Percentiles rank a stretch among this genome's conserved stretches.
Conservation (phyloP, 129 eudicot genomes). For the Artemisia argyi region DNA sequence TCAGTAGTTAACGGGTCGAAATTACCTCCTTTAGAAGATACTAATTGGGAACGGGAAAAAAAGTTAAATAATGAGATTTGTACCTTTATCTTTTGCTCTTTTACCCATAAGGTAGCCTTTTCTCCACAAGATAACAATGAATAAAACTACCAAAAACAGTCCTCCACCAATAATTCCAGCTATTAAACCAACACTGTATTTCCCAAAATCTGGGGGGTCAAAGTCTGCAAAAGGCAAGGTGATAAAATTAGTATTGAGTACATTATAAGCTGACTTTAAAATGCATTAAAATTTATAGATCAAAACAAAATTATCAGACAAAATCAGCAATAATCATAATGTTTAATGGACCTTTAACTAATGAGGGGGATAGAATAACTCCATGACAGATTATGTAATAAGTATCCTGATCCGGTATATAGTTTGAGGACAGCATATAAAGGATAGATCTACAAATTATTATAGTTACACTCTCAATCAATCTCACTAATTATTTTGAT, state of each 20-base stretch:
- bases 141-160: conserved; percentile 31
- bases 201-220: conserved; percentile 46
- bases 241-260: neutral
- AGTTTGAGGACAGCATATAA: neutral
- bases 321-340: conserved; percentile 17
- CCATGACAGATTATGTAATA: too few species aligned
- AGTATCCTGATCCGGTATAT: too few species aligned
- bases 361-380: too few species aligned
- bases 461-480: conserved; percentile 2
- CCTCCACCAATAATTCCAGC: conserved; percentile 53
- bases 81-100: conserved; percentile 62
- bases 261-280: conserved; percentile 11
- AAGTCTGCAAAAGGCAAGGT: conserved; percentile 49
- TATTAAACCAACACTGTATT: conserved; percentile 32
- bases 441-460: neutral
- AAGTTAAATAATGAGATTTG: conserved; percentile 3
- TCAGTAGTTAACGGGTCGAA: neutral
- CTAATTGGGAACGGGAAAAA: neutral
- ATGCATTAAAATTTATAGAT: neutral
- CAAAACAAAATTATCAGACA: neutral
- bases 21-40: conserved; percentile 10
- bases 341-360: too few species aligned
- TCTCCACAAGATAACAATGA: conserved; percentile 52
- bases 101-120: conserved; percentile 59
- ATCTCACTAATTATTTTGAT: neutral